phyloP scores from a whole-genome alignment of 1,139 yeast genomes.

The Suhomyces bribrorum region DNA sequence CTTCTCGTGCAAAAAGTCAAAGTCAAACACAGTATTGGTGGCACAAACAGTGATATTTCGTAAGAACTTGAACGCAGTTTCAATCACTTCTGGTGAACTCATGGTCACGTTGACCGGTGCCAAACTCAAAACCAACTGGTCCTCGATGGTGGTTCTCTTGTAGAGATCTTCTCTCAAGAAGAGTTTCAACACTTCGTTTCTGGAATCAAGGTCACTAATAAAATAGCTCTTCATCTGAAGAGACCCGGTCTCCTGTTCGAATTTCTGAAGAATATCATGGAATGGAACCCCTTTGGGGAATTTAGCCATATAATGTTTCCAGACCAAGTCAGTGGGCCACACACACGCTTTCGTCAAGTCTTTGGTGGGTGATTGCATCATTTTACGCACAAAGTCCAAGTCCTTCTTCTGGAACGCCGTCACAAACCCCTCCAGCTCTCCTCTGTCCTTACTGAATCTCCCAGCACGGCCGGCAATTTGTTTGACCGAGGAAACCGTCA shows the following conservation, averaged over 20 bases:
- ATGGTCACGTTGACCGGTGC: conserved; percentile 52
- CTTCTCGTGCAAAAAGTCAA: conserved; percentile 37
- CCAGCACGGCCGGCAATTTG: conserved; percentile 99
- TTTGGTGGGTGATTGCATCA: conserved; percentile 48
- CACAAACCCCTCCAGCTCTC: conserved; percentile 58
- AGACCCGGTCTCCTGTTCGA: conserved; percentile 39
- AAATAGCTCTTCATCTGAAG: conserved; percentile 31
- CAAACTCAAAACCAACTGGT: conserved; percentile 58
- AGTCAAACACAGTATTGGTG: conserved; percentile 47
- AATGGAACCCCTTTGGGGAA: conserved; percentile 52
- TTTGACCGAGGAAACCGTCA: conserved; percentile 69
- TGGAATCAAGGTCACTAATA: conserved; percentile 47
- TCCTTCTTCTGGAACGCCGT: conserved; percentile 52
- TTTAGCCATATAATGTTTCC: conserved; percentile 58
- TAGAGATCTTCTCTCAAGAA: conserved; percentile 39
- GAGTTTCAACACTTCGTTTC: conserved; percentile 45
- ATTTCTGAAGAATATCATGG: conserved; percentile 46
- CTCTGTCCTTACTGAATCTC: conserved; percentile 49
- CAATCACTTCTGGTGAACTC: conserved; percentile 28
- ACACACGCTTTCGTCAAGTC: conserved; percentile 56
- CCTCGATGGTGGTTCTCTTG: conserved; percentile 39
- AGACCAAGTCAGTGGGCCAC: conserved; percentile 70
- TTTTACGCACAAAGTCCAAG: conserved; percentile 42
- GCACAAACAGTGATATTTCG: conserved; percentile 38
- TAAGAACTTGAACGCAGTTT: conserved; percentile 36